A percentile compares a stretch with the other conserved stretches of the same genome.
These are phyloP conservation scores for Xerocomellus dryophilus DNA, from an alignment of 768 basidiomycete genomes.

Conservation along the genomic window DNA sequence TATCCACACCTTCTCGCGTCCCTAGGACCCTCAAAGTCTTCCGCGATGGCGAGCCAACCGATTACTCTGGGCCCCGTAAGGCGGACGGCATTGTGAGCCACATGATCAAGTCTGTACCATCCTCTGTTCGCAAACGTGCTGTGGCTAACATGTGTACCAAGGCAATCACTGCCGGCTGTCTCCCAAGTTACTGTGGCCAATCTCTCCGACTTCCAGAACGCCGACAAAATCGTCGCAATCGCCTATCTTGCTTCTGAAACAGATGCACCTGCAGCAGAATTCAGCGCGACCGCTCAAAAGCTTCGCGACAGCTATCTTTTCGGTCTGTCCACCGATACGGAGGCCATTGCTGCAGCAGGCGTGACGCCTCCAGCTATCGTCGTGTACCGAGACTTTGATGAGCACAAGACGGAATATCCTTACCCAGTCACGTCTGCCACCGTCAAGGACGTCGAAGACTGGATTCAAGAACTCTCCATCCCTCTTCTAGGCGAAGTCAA, in stretches of 20 bases:
- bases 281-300: slow-evolving; percentile 75
- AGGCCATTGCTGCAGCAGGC: slow-evolving; percentile 63
- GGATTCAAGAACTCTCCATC: slow-evolving; percentile 80
- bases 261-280: slow-evolving; percentile 68
- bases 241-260: slow-evolving; percentile 78
- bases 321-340: slow-evolving; percentile 75
- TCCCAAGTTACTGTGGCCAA: slow-evolving; percentile 73
- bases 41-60: slow-evolving; percentile 73
- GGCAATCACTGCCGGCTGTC: slow-evolving; percentile 93
- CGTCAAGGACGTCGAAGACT: slow-evolving; percentile 62
- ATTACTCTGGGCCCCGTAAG: slow-evolving; percentile 88
- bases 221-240: slow-evolving; percentile 88
- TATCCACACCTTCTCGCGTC: background rate
- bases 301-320: slow-evolving; percentile 95
- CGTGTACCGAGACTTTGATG: slow-evolving; percentile 91
- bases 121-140: background rate
- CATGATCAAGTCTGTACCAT: slow-evolving; percentile 80
- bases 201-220: slow-evolving; percentile 78
- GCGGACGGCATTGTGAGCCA: slow-evolving; percentile 95
- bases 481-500: slow-evolving; percentile 91
- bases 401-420: slow-evolving; percentile 68
- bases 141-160: slow-evolving; percentile 24
- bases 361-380: slow-evolving; percentile 82
- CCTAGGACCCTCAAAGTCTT: slow-evolving; percentile 84
- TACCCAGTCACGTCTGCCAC: slow-evolving; percentile 54